Conservation (phyloP, 202 grass and related monocot genomes). For the Digitaria exilis region DNA sequence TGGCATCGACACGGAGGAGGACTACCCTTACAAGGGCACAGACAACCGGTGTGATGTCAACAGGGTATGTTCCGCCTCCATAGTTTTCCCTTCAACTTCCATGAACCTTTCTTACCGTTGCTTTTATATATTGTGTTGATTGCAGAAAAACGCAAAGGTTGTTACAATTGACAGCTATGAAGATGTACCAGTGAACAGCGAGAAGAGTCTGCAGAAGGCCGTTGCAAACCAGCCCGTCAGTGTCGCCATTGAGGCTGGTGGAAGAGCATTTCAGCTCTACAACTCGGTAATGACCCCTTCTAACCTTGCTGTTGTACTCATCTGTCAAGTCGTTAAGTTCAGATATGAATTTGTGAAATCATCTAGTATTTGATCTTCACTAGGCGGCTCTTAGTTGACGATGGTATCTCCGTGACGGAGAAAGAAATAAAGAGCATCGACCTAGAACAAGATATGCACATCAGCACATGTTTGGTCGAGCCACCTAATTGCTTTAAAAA, state of each 20-base stretch:
- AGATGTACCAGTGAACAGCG: conserved; percentile 63
- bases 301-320: neutral
- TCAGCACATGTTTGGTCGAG: conserved; percentile 20
- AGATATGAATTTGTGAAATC: neutral
- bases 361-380: neutral
- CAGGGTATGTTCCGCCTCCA: conserved; percentile 42
- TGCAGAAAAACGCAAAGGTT: conserved; percentile 83
- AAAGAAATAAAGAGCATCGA: neutral
- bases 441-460: neutral
- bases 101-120: neutral
- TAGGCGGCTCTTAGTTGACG: neutral
- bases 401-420: neutral
- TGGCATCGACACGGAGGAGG: conserved; percentile 58
- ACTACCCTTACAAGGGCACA: conserved; percentile 70
- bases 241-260: conserved; percentile 68
- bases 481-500: conserved; percentile 26
- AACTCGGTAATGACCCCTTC: conserved; percentile 54
- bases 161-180: conserved; percentile 72
- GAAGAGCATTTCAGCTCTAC: conserved; percentile 74
- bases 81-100: neutral
- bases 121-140: neutral
- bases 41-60: conserved; percentile 61
- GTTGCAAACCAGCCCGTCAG: conserved; percentile 80
- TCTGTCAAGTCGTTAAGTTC: neutral
- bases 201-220: conserved; percentile 70